These are phyloP conservation scores for Chimonanthus salicifolius DNA, from an alignment of 164 flowering plant species.

Conservation along the genomic window DNA sequence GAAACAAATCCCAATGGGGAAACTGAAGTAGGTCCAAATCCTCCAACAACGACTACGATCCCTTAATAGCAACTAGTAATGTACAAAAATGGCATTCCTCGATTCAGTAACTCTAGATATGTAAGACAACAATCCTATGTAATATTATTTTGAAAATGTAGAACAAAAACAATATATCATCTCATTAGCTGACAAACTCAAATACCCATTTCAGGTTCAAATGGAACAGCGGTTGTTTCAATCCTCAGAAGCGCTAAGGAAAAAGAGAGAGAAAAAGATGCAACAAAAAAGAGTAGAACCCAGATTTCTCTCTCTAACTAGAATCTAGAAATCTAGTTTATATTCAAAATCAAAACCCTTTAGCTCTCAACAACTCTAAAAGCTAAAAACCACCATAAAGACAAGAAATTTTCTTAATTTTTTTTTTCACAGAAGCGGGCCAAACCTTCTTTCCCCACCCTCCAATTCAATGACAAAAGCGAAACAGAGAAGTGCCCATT, in stretches of 20 bases:
- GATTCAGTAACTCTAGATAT: neutral
- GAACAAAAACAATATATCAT: neutral
- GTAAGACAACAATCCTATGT: neutral
- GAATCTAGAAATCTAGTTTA: neutral
- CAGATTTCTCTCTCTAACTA: neutral
- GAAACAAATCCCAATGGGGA: neutral
- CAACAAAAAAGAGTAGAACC: neutral
- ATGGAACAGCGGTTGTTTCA: neutral
- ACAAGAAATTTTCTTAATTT: neutral
- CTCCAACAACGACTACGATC: neutral
- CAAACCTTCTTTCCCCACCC: neutral
- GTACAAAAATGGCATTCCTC: neutral
- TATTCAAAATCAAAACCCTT: neutral
- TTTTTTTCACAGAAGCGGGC: neutral
- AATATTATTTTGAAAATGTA: neutral
- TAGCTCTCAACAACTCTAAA: neutral
- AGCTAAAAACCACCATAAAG: neutral
- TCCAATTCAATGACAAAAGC: neutral
- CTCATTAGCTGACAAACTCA: neutral
- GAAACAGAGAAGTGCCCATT: neutral
- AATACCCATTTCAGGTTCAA: conserved; percentile 1
- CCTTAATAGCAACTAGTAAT: neutral
- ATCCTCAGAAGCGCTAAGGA: neutral
- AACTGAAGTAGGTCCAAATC: conserved; percentile 5
- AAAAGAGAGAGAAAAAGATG: neutral